Percentiles rank a stretch among this genome's conserved stretches.
Evolutionary conservation across 1,284 basidiomycete species (phyloP).

Genomic region (Sporisorium iseilematis-ciliati): DNA sequence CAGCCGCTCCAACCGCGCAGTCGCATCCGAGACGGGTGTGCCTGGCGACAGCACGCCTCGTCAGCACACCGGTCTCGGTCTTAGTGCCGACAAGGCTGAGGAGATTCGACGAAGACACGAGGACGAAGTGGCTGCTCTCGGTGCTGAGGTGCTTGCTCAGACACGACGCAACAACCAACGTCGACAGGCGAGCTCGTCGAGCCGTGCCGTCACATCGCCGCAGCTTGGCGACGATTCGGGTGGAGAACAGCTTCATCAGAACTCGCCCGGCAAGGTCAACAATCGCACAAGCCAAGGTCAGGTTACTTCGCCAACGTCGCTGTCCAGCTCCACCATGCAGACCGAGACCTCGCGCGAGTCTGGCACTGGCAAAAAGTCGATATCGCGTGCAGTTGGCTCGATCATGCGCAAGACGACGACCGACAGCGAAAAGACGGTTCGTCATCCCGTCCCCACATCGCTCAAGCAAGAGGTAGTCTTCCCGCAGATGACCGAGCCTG

Average conservation of each 20-base stretch:
- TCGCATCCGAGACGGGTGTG: constrained; percentile 11
- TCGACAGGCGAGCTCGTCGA: constrained; percentile 29
- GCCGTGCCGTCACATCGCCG: constrained; percentile 15
- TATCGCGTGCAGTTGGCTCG: constrained; percentile 44
- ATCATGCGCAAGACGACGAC: constrained; percentile 45
- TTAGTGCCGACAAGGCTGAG: constrained; percentile 53
- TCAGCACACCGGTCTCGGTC: constrained; percentile 44
- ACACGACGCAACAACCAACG: constrained; percentile 54
- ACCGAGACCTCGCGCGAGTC: constrained; percentile 39
- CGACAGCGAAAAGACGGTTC: constrained; percentile 48
- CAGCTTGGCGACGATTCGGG: constrained; percentile 21
- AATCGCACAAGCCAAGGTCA: constrained; percentile 12
- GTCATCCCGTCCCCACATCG: constrained; percentile 6
- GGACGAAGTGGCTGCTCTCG: constrained; percentile 63
- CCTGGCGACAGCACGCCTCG: constrained; percentile 39
- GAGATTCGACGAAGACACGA: constrained; percentile 65
- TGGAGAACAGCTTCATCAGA: constrained; percentile 13
- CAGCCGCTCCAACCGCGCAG: constrained; percentile 13
- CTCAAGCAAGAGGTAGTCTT: constrained; percentile 27
- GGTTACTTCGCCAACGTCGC: constrained; percentile 7
- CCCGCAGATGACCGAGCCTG: constrained; percentile 13
- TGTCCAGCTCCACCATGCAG: constrained; percentile 17
- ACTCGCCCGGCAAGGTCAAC: constrained; percentile 18
- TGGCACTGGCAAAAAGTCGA: constrained; percentile 31
- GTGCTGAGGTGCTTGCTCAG: constrained; percentile 60